Evolutionary conservation across 345 rosid genomes (phyloP).

Genomic region (Pistacia integerrima): DNA sequence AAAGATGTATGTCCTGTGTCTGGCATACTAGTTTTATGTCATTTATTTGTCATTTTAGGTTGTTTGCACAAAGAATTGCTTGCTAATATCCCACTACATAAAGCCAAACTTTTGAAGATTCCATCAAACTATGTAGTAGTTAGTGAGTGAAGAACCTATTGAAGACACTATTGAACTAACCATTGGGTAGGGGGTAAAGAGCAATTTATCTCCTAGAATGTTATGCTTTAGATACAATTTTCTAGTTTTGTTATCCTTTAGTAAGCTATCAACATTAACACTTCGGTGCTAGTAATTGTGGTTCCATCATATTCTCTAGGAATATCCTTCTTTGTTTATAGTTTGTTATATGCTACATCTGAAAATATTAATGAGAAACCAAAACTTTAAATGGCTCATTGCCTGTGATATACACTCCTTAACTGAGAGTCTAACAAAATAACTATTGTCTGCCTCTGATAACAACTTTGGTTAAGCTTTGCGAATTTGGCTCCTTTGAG

Average conservation of each 20-base stretch:
- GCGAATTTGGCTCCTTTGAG: constrained; percentile 9
- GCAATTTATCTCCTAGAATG: background rate
- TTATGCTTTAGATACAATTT: background rate
- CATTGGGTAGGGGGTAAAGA: no score
- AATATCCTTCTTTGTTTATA: no score
- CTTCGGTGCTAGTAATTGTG: background rate
- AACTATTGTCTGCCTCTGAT: background rate
- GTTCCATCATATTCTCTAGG: background rate
- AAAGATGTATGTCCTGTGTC: background rate
- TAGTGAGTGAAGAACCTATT: background rate
- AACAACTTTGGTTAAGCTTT: background rate
- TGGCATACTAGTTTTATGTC: background rate
- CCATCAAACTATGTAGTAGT: background rate
- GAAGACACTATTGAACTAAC: background rate
- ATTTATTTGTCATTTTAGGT: background rate
- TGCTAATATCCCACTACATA: background rate
- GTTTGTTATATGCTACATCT: background rate
- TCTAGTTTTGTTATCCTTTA: background rate
- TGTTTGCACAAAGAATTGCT: background rate
- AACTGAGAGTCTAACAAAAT: background rate
- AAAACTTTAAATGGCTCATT: background rate
- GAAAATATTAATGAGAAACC: background rate
- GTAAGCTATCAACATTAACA: background rate
- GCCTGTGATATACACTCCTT: background rate
- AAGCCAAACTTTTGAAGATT: background rate